phyloP scores from a whole-genome alignment of 1,284 basidiomycete genomes.

The Somion occarium region DNA sequence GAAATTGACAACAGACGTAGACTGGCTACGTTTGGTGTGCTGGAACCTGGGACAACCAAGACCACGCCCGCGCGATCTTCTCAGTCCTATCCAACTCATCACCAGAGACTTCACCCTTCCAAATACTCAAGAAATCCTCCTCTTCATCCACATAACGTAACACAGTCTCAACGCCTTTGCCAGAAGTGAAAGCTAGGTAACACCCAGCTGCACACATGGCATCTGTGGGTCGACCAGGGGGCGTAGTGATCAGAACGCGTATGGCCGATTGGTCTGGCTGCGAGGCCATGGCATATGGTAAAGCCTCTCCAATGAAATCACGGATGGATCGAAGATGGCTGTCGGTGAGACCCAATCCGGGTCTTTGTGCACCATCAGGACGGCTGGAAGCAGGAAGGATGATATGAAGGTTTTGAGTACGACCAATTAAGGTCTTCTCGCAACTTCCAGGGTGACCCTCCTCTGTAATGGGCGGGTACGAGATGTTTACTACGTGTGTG shows the following conservation, averaged over 20 bases:
- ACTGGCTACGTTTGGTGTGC: not conserved
- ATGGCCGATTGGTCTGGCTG: constrained; percentile 10
- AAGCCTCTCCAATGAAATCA: constrained; percentile 25
- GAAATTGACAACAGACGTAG: too few relatives aligned
- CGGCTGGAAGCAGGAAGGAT: constrained; percentile 16
- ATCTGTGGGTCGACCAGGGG: constrained; percentile 23
- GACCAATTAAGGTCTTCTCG: constrained; percentile 6
- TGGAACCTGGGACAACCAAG: constrained; percentile 16
- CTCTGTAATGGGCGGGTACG: constrained; percentile 7
- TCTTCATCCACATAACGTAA: constrained; percentile 23
- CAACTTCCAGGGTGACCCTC: constrained; percentile 7
- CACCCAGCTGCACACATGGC: constrained; percentile 23
- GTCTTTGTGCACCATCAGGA: constrained; percentile 7
- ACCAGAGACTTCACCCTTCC: constrained; percentile 28
- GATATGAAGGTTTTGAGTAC: constrained; percentile 14
- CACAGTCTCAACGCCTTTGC: constrained; percentile 18
- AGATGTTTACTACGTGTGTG: constrained; percentile 26
- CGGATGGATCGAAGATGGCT: constrained; percentile 24
- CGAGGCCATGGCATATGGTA: constrained; percentile 14
- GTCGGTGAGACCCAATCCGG: constrained; percentile 23
- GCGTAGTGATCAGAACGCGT: constrained; percentile 22
- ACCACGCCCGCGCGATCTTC: constrained; percentile 22
- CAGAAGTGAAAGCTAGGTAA: constrained; percentile 23
- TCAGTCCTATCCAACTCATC: constrained; percentile 23
- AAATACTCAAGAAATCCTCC: constrained; percentile 22